These are phyloP conservation scores for Amanita polypyramis DNA, from an alignment of 768 basidiomycete genomes.

Conservation along the genomic window DNA sequence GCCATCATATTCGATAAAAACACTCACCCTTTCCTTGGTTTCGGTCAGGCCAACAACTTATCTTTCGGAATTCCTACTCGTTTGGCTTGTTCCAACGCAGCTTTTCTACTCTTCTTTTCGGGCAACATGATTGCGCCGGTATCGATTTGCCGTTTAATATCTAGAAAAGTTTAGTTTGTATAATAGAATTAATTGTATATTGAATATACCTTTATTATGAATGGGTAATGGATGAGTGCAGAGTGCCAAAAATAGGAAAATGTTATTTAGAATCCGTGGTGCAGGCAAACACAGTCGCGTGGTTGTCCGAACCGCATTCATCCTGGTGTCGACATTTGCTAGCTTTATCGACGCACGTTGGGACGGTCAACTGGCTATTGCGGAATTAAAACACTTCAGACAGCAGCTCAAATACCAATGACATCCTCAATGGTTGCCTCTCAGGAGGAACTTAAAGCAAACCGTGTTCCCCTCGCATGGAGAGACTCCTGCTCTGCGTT, in stretches of 20 bases:
- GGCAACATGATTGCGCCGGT: not conserved
- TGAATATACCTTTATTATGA: not conserved
- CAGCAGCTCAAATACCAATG: conserved; percentile 27
- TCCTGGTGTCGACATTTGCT: no score
- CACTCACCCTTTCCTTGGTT: not conserved
- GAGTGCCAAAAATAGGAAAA: not conserved
- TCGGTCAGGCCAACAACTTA: not conserved
- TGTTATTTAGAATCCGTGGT: not conserved
- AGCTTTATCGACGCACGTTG: not conserved
- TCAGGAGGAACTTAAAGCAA: conserved; percentile 68
- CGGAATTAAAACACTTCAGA: not conserved
- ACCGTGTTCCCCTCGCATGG: conserved; percentile 72
- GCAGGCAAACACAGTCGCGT: not conserved
- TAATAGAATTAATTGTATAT: not conserved
- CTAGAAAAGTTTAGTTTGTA: not conserved
- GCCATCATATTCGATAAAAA: not conserved
- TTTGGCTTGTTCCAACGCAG: not conserved
- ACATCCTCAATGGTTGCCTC: conserved; percentile 71
- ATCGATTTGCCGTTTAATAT: not conserved
- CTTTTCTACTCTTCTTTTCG: not conserved
- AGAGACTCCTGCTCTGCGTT: conserved; percentile 89
- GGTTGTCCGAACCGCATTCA: not conserved
- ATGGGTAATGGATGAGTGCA: not conserved
- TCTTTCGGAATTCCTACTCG: not conserved
- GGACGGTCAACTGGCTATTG: not conserved